phyloP scores from a whole-genome alignment of 108 stramenopile genomes.

The Mediolabrus comicus region DNA sequence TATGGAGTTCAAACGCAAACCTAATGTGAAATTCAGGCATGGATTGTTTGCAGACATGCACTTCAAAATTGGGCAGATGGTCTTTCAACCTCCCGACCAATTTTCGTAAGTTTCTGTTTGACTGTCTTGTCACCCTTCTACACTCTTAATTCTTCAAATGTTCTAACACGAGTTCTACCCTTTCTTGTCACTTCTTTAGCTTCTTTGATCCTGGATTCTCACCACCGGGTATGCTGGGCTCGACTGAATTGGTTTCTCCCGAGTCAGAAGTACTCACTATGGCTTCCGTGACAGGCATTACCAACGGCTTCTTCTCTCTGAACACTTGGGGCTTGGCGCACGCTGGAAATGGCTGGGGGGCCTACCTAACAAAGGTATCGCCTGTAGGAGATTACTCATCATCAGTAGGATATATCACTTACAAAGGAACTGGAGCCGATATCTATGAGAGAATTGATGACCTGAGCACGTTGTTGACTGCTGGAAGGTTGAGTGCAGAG shows the following conservation, averaged over 20 bases:
- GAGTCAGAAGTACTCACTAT: conserved; percentile 43
- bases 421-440: neutral
- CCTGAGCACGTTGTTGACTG: conserved; percentile 18
- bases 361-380: neutral
- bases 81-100: conserved; percentile 42
- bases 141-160: neutral
- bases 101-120: conserved; percentile 40
- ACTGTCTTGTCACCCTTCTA: neutral
- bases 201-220: conserved; percentile 50
- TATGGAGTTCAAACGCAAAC: conserved; percentile 19
- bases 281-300: conserved; percentile 10
- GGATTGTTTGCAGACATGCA: conserved; percentile 17
- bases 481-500: conserved; percentile 25
- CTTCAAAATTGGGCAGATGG: conserved; percentile 47
- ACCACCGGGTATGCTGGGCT: conserved; percentile 21
- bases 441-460: conserved; percentile 22
- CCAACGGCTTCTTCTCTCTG: conserved; percentile 31
- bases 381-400: conserved; percentile 16
- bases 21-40: conserved; percentile 7
- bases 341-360: conserved; percentile 15
- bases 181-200: too few species aligned
- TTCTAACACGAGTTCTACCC: neutral
- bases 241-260: conserved; percentile 44
- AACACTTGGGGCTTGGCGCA: conserved; percentile 7
- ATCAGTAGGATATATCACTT: conserved; percentile 5